Conservation (phyloP, 1,284 basidiomycete species). For the Microbotryum saponariae region DNA sequence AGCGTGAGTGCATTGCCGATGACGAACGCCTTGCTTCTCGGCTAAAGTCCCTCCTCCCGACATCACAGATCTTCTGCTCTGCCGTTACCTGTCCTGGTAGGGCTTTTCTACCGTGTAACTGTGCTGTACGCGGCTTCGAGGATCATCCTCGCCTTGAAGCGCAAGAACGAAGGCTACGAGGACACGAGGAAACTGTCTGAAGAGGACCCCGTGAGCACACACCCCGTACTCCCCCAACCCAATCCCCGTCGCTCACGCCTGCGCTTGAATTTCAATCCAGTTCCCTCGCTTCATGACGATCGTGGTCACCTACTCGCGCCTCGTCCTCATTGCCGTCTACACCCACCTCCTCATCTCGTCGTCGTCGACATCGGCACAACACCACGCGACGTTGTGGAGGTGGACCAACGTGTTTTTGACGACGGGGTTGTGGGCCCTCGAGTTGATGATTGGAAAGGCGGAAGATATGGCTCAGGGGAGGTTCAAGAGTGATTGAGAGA, state of each 20-base stretch:
- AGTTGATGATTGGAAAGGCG: constrained; percentile 26
- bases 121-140: constrained; percentile 35
- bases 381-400: constrained; percentile 31
- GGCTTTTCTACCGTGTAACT: constrained; percentile 35
- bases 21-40: no score
- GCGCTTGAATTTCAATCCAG: not conserved
- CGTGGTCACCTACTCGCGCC: constrained; percentile 22
- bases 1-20: constrained; percentile 12
- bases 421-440: constrained; percentile 31
- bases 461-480: constrained; percentile 10
- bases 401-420: constrained; percentile 34
- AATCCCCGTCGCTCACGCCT: not conserved
- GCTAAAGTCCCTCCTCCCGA: not conserved
- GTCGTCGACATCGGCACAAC: constrained; percentile 3
- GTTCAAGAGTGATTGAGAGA: constrained; percentile 17
- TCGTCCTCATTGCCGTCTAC: constrained; percentile 32
- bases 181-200: constrained; percentile 27
- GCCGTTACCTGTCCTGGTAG: constrained; percentile 36
- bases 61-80: constrained; percentile 31
- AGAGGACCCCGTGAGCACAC: constrained; percentile 26
- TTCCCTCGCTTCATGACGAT: constrained; percentile 31
- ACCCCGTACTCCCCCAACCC: not conserved
- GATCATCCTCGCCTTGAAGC: constrained; percentile 33
- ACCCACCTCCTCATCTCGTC: constrained; percentile 35
- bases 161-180: constrained; percentile 31